These are phyloP conservation scores for Artemisia argyi DNA, from an alignment of 129 eudicot genomes.

Conservation along the genomic window DNA sequence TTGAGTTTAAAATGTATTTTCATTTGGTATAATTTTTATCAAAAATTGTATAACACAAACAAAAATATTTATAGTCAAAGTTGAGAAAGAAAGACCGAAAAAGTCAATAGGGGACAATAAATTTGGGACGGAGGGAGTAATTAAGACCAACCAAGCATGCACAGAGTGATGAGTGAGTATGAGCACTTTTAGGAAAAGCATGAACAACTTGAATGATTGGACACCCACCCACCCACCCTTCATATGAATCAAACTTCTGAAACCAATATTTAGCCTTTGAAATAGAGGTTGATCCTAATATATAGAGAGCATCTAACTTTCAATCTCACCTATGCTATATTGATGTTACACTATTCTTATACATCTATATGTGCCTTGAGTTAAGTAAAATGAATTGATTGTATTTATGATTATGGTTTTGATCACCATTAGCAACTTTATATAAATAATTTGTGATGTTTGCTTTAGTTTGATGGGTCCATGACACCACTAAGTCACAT, in stretches of 20 bases:
- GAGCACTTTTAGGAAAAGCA: conserved; percentile 40
- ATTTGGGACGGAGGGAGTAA: too few relatives aligned
- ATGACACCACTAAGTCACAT: conserved; percentile 31
- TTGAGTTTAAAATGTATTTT: too few relatives aligned
- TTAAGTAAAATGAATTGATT: conserved; percentile 22
- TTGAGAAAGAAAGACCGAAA: too few relatives aligned
- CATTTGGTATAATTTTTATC: too few relatives aligned
- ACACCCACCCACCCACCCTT: conserved; percentile 41
- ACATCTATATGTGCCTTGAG: conserved; percentile 7
- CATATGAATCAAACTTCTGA: conserved; percentile 16
- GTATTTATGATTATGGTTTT: conserved; percentile 28
- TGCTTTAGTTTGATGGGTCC: conserved; percentile 37
- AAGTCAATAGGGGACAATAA: too few relatives aligned
- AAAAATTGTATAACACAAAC: too few relatives aligned
- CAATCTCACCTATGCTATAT: conserved; percentile 6
- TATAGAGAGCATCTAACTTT: conserved; percentile 27
- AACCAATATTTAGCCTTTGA: conserved; percentile 16
- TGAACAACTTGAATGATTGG: conserved; percentile 39
- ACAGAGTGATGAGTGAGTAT: conserved; percentile 45
- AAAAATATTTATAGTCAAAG: too few relatives aligned
- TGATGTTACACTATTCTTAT: conserved; percentile 11
- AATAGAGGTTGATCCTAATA: conserved; percentile 5
- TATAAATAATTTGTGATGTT: conserved; percentile 14
- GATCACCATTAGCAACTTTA: conserved; percentile 21
- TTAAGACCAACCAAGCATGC: conserved; percentile 48